Percentiles rank a stretch among this genome's conserved stretches.
Evolutionary conservation across 1,284 basidiomycete species (phyloP).

Genomic region (Ganoderma multipileum): DNA sequence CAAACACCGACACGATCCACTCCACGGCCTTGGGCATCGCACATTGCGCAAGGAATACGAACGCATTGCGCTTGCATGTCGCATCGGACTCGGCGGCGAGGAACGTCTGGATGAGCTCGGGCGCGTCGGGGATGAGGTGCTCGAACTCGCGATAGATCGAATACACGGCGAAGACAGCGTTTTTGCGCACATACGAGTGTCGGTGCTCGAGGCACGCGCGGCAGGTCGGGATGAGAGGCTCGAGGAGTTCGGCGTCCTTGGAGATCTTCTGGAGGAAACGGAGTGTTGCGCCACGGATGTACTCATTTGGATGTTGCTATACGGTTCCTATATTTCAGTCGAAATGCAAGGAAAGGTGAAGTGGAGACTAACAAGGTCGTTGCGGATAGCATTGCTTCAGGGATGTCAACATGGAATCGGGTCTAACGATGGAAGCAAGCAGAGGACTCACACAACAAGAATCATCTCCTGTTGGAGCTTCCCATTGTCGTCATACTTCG

Average conservation of each 20-base stretch:
- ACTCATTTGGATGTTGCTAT: slow-evolving; percentile 99
- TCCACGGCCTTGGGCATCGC: slow-evolving; percentile 92
- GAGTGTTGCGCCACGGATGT: slow-evolving; percentile 96
- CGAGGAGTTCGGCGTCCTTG: slow-evolving; percentile 93
- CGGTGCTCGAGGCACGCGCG: slow-evolving; percentile 96
- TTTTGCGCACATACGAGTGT: slow-evolving; percentile 98
- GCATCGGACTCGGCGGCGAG: slow-evolving; percentile 96
- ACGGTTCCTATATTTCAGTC: slow-evolving; percentile 4
- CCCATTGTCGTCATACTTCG: slow-evolving; percentile 96
- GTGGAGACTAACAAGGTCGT: slow-evolving; percentile 80
- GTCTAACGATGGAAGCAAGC: not conserved
- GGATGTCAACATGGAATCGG: slow-evolving; percentile 30
- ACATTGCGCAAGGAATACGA: slow-evolving; percentile 92
- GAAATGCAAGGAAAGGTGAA: not conserved
- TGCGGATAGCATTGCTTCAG: slow-evolving; percentile 92
- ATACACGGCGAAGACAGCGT: slow-evolving; percentile 96
- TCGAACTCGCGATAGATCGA: slow-evolving; percentile 96
- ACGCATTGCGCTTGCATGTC: slow-evolving; percentile 97
- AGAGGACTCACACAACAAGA: slow-evolving; percentile 85
- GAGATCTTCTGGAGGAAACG: slow-evolving; percentile 97
- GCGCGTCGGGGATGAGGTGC: slow-evolving; percentile 94
- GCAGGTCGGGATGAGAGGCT: slow-evolving; percentile 94
- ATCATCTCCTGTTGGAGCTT: slow-evolving; percentile 99
- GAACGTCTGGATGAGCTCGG: slow-evolving; percentile 97
- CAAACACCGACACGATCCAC: slow-evolving; percentile 88